Conservation (phyloP, 2,329 filamentous ascomycete genomes). For the Chaetomiaceae sp. region DNA sequence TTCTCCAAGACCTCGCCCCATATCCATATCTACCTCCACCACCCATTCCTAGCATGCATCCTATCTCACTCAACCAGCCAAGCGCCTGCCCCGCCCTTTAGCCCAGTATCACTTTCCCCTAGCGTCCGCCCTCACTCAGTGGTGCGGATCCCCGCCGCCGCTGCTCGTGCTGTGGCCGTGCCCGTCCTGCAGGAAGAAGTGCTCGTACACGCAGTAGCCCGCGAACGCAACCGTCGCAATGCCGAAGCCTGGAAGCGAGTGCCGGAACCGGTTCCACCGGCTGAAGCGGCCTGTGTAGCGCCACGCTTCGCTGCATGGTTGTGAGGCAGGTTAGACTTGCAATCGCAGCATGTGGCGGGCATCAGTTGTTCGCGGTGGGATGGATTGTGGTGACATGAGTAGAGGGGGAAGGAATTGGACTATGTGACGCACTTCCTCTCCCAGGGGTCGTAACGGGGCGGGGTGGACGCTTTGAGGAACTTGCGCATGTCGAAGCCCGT, state of each 20-base stretch:
- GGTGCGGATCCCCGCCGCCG: too few relatives aligned
- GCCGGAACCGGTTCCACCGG: conserved; percentile 82
- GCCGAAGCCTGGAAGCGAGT: conserved; percentile 81
- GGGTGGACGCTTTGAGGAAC: conserved; percentile 65
- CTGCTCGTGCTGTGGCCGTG: conserved; percentile 42
- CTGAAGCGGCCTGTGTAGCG: conserved; percentile 85
- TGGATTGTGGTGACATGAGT: too few relatives aligned
- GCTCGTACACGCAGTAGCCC: conserved; percentile 83
- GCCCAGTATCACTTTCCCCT: too few relatives aligned
- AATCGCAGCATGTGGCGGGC: too few relatives aligned
- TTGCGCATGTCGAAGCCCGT: conserved; percentile 88
- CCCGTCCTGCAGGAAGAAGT: conserved; percentile 74
- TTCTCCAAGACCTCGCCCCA: too few relatives aligned
- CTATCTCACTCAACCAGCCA: too few relatives aligned
- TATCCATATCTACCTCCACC: too few relatives aligned
- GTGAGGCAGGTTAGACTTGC: neutral
- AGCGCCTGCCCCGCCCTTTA: too few relatives aligned
- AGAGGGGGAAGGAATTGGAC: neutral
- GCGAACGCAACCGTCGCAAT: conserved; percentile 89
- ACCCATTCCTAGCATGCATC: too few relatives aligned
- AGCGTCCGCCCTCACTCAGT: too few relatives aligned
- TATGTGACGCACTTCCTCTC: conserved; percentile 49
- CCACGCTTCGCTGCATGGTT: conserved; percentile 73
- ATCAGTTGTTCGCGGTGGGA: too few relatives aligned
- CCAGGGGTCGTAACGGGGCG: conserved; percentile 60